Percentiles rank a stretch among this genome's conserved stretches.
These are phyloP conservation scores for Gremmenia infestans DNA, from an alignment of 2,329 filamentous ascomycete genomes.

Conservation along the genomic window DNA sequence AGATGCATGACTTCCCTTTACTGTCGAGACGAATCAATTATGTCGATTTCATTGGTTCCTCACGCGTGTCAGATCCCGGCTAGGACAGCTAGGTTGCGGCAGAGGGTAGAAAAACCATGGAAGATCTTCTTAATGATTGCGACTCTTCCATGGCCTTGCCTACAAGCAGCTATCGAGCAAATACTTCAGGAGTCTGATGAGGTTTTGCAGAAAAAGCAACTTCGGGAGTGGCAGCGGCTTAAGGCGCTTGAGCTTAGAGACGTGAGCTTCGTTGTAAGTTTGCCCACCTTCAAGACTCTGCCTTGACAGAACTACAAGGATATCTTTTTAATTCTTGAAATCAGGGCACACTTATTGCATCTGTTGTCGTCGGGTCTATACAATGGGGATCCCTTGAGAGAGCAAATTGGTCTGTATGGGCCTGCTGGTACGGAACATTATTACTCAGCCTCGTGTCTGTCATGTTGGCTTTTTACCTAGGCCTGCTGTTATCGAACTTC, in stretches of 20 bases:
- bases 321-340: not conserved
- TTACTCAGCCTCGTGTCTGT: not conserved
- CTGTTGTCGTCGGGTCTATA: not conserved
- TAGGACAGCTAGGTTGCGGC: no score
- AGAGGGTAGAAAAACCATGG: no score
- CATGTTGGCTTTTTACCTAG: not conserved
- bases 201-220: not conserved
- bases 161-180: not conserved
- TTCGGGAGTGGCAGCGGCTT: not conserved
- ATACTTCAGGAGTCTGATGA: not conserved
- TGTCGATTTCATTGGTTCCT: no score
- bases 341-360: not conserved
- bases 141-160: not conserved
- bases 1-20: no score
- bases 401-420: not conserved
- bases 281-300: not conserved
- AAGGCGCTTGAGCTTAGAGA: not conserved
- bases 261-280: not conserved
- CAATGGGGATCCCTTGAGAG: not conserved
- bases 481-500: not conserved
- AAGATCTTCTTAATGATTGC: not conserved
- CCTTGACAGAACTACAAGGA: no score
- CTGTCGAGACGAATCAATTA: no score
- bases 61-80: no score
- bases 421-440: not conserved